Percentiles rank a stretch among this genome's conserved stretches.
Conservation (phyloP, 768 basidiomycete species). For the Xerocomus spinulosus region DNA sequence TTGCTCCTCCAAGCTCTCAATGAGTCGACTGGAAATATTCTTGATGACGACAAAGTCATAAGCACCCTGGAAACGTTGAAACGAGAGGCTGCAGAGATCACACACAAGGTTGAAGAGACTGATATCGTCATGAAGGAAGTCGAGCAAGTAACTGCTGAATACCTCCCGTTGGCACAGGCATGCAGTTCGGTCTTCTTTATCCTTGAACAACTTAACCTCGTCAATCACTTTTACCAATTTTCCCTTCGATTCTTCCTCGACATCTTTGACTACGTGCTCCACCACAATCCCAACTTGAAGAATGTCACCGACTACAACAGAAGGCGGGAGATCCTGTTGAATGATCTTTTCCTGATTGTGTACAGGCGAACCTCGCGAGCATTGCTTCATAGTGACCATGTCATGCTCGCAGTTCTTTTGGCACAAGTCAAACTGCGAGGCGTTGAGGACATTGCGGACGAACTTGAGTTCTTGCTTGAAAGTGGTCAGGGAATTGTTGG, state of each 20-base stretch:
- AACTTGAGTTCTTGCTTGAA: conserved; percentile 90
- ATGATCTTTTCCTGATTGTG: conserved; percentile 84
- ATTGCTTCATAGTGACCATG: conserved; percentile 82
- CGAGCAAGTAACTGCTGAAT: conserved; percentile 92
- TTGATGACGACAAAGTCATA: conserved; percentile 99
- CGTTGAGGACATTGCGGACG: conserved; percentile 73
- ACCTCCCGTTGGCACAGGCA: conserved; percentile 89
- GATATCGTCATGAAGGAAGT: conserved; percentile 95
- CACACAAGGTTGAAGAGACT: conserved; percentile 93
- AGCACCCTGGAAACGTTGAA: conserved; percentile 94
- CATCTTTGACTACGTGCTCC: conserved; percentile 93
- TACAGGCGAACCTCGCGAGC: conserved; percentile 89
- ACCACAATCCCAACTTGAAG: conserved; percentile 86
- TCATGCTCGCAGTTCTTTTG: conserved; percentile 86
- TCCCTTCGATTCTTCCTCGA: conserved; percentile 97
- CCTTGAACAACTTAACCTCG: conserved; percentile 85
- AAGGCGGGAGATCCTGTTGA: conserved; percentile 76
- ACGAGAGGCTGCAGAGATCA: conserved; percentile 93
- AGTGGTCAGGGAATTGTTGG: conserved; percentile 62
- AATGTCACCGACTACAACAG: conserved; percentile 65
- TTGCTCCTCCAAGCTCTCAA: conserved; percentile 91
- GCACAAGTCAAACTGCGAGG: conserved; percentile 86
- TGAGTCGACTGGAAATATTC: conserved; percentile 93
- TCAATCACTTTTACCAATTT: conserved; percentile 99
- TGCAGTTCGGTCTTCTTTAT: conserved; percentile 98